Conservation (phyloP, 495 filamentous ascomycete species). For the Astrocystis sublimbata region DNA sequence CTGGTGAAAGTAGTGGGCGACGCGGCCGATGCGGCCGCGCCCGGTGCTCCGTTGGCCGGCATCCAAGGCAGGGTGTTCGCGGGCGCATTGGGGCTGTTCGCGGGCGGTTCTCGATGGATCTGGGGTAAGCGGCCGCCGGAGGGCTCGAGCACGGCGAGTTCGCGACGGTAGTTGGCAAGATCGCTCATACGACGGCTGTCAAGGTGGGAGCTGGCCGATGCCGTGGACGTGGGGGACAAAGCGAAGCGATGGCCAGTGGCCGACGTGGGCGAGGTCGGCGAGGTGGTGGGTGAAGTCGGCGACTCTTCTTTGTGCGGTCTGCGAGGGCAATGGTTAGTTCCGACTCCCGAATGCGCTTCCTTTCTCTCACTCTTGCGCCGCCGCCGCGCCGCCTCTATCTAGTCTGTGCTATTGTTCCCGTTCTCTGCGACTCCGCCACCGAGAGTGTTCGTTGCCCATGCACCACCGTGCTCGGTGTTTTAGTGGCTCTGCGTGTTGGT, state of each 20-base stretch:
- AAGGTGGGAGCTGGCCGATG: slow-evolving; percentile 49
- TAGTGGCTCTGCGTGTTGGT: background rate
- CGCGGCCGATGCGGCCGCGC: slow-evolving; percentile 32
- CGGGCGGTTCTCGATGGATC: slow-evolving; percentile 55
- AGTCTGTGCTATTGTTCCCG: background rate
- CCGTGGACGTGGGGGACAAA: slow-evolving; percentile 49
- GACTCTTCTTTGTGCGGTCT: slow-evolving; percentile 48
- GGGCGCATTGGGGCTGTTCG: slow-evolving; percentile 47
- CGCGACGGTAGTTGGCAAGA: slow-evolving; percentile 66
- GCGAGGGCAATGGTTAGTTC: slow-evolving; percentile 21
- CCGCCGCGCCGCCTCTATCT: background rate
- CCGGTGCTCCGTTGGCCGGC: slow-evolving; percentile 37
- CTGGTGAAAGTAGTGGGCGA: slow-evolving; percentile 40
- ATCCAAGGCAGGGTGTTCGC: slow-evolving; percentile 51
- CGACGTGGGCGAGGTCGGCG: slow-evolving; percentile 54
- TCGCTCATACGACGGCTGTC: slow-evolving; percentile 54
- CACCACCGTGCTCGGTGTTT: background rate
- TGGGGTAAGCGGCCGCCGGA: slow-evolving; percentile 54
- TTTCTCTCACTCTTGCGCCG: slow-evolving; percentile 5
- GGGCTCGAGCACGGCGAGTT: slow-evolving; percentile 68
- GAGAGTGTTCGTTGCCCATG: no score
- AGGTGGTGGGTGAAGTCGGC: slow-evolving; percentile 56
- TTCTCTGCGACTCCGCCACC: no score
- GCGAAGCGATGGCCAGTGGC: slow-evolving; percentile 42
- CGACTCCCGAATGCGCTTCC: background rate